phyloP scores from a whole-genome alignment of 306 rosid genomes.

The Mimosa bimucronata region DNA sequence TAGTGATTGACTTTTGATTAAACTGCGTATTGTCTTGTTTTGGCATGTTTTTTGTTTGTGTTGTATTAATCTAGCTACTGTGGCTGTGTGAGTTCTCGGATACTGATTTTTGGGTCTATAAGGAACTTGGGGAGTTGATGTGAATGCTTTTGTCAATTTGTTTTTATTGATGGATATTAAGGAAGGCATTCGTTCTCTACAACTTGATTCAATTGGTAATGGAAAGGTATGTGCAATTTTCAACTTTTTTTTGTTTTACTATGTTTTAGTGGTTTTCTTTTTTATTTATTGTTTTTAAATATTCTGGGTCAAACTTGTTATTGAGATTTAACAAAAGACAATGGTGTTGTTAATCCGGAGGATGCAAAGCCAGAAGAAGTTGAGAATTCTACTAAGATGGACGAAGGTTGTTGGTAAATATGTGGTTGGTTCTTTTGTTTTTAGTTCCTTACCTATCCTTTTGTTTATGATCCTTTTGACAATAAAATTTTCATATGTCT shows the following conservation, averaged over 20 bases:
- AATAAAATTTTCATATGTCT: slow-evolving; percentile 7
- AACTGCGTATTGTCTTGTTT: neutral
- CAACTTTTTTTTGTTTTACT: slow-evolving; percentile 18
- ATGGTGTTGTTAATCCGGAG: slow-evolving; percentile 59
- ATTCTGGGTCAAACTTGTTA: slow-evolving; percentile 30
- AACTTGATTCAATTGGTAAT: slow-evolving; percentile 90
- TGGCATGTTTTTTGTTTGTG: neutral
- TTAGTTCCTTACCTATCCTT: neutral
- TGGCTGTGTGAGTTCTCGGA: neutral
- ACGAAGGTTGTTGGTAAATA: slow-evolving; percentile 71
- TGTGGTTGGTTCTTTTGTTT: slow-evolving; percentile 34
- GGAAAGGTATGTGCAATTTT: slow-evolving; percentile 24
- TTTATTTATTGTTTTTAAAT: slow-evolving; percentile 15
- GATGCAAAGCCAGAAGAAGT: slow-evolving; percentile 62
- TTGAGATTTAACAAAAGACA: slow-evolving; percentile 60
- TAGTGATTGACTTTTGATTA: slow-evolving; percentile 2
- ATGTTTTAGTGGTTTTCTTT: neutral
- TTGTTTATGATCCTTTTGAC: neutral
- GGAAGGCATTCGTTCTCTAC: slow-evolving; percentile 84
- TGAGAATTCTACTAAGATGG: slow-evolving; percentile 58
- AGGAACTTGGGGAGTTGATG: slow-evolving; percentile 25
- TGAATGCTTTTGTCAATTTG: slow-evolving; percentile 33
- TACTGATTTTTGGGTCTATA: slow-evolving; percentile 27
- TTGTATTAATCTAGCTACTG: slow-evolving; percentile 6
- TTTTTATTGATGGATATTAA: slow-evolving; percentile 68